Conservation (phyloP, 2,329 filamentous ascomycete genomes). For the Colletotrichum destructivum region DNA sequence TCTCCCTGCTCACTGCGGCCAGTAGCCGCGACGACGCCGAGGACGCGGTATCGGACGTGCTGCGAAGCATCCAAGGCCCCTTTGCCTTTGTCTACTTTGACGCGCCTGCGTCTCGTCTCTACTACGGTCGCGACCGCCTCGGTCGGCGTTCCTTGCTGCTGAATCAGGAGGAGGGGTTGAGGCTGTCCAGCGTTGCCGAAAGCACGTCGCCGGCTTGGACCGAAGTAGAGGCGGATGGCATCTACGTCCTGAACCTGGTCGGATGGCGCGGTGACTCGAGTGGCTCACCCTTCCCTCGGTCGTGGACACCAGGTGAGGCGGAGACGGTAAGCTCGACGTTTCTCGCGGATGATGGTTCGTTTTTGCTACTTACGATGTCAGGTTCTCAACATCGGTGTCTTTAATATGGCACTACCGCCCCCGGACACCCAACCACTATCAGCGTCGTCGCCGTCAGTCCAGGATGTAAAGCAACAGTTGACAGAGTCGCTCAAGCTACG, state of each 20-base stretch:
- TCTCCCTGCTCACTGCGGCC: slow-evolving; percentile 70
- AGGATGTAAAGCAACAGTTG: slow-evolving; percentile 68
- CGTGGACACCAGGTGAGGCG: slow-evolving; percentile 53
- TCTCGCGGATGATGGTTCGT: slow-evolving; percentile 22
- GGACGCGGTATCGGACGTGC: slow-evolving; percentile 62
- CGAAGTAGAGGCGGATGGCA: slow-evolving; percentile 88
- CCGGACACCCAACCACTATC: slow-evolving; percentile 47
- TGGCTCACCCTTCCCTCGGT: not conserved
- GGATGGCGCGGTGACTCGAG: slow-evolving; percentile 5
- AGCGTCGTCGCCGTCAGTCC: slow-evolving; percentile 64
- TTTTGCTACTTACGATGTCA: slow-evolving; percentile 61
- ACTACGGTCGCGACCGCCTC: slow-evolving; percentile 89
- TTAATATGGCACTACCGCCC: slow-evolving; percentile 64
- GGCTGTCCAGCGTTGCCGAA: slow-evolving; percentile 81
- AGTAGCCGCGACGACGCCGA: slow-evolving; percentile 48
- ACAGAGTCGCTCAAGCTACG: slow-evolving; percentile 75
- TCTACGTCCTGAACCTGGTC: slow-evolving; percentile 77
- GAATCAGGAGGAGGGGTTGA: slow-evolving; percentile 64
- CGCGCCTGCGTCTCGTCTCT: slow-evolving; percentile 72
- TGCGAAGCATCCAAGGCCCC: slow-evolving; percentile 81
- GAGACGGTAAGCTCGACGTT: slow-evolving; percentile 61
- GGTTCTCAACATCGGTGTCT: slow-evolving; percentile 69
- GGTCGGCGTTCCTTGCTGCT: slow-evolving; percentile 87
- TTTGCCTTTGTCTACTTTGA: slow-evolving; percentile 93
- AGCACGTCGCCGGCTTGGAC: slow-evolving; percentile 69